phyloP scores from a whole-genome alignment of 495 filamentous ascomycete species.

The Xylaria nigripes region DNA sequence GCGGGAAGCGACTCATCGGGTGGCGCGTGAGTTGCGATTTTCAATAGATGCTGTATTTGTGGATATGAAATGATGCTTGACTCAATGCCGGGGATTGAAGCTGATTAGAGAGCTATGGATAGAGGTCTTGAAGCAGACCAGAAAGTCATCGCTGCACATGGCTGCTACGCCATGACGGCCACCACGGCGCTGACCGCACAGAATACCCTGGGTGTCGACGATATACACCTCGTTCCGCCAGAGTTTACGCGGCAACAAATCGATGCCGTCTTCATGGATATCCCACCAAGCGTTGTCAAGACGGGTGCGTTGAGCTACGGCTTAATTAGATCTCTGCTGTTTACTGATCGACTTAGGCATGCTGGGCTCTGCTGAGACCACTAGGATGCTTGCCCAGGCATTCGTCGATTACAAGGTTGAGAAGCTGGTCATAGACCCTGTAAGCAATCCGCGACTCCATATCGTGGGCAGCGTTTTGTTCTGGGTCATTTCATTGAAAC shows the following conservation, averaged over 20 bases:
- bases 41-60: neutral
- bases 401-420: slow-evolving; percentile 52
- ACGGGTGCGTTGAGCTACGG: slow-evolving; percentile 52
- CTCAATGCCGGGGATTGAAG: neutral
- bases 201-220: slow-evolving; percentile 78
- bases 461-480: neutral
- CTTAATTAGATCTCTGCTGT: neutral
- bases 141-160: slow-evolving; percentile 85
- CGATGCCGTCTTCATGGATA: slow-evolving; percentile 70
- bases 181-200: slow-evolving; percentile 93
- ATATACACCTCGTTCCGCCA: slow-evolving; percentile 70
- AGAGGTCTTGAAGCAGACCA: slow-evolving; percentile 97
- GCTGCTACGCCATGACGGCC: slow-evolving; percentile 92
- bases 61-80: neutral
- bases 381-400: slow-evolving; percentile 64
- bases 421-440: slow-evolving; percentile 75
- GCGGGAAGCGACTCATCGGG: slow-evolving; percentile 83
- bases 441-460: slow-evolving; percentile 30
- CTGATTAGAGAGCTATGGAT: neutral
- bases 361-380: slow-evolving; percentile 72
- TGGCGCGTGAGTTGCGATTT: slow-evolving; percentile 59
- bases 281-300: slow-evolving; percentile 86
- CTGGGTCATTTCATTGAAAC: neutral
- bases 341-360: slow-evolving; percentile 52
- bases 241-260: slow-evolving; percentile 79